Base-by-base conservation (phyloP, 768 basidiomycete genomes). In the Tulasnella sp. region DNA sequence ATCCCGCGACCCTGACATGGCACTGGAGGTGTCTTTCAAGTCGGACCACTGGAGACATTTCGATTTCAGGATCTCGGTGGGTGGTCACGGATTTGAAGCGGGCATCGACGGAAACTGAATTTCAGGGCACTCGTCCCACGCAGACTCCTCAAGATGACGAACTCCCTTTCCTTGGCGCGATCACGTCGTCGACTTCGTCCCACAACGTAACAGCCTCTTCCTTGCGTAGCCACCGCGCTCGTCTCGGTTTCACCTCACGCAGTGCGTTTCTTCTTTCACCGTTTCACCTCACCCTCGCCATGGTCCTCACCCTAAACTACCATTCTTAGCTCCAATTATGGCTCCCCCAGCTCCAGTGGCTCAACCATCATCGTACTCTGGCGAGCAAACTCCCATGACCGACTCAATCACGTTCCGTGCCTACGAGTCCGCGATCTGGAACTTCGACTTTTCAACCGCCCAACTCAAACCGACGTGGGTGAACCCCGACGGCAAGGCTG, bases 141-240 rank as follows among this genome's bases (percentile, higher is more conserved):
- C n/a, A 73, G 71, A 73, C 46, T 40, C 71, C 29, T 23, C 71
- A 73, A 40, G 71, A 73, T 18, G 71, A 73, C 26, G 71, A 73
- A 26, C 39, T 40, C 39, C 71, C 71, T 35, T 73, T 73, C 39
- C 71, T 73, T 15, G 71, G 71, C 32, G 39, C 46, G 5, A 73
- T 73, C 11, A 46, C 71, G 39, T 51, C 48, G 5, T 51, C 48
- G 15, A 51, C 48, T 51, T 51, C 48, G 10, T 51, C 48, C 18
- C 23, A 51, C 48, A 51, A 51, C 48, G 48, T 51, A 23, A 51
- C 48, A 20, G 48, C 48, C 3, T 51, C 48, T 51, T 20, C 18
- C 23, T 9, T 51, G 16, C 18, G 48, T 23, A 23, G 20, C 48
- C 16, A 51, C 23, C 48, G 48, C 5, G 48, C 48, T 23, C 48